phyloP scores from a whole-genome alignment of 1,284 basidiomycete genomes.

The Trichosporon sp. region DNA sequence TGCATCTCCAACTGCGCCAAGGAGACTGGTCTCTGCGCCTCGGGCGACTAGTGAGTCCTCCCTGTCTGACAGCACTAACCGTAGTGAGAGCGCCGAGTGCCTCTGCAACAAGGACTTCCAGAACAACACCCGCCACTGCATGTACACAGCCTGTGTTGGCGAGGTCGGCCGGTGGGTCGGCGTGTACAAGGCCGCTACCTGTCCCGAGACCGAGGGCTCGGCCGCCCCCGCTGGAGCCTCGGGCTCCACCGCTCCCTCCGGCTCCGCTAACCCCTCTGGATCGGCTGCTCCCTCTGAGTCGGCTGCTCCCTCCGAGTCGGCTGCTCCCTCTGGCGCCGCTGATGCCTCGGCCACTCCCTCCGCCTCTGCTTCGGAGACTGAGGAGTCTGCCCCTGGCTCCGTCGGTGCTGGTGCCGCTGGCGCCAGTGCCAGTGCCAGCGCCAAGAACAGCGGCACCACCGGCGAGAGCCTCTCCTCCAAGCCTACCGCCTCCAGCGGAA shows the following conservation, averaged over 20 bases:
- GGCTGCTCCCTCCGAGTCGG: background rate
- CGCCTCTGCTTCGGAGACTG: too few relatives aligned
- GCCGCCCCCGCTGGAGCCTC: background rate
- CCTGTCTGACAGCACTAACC: background rate
- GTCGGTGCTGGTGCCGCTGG: too few relatives aligned
- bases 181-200: background rate
- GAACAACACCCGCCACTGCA: conserved; percentile 16
- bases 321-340: background rate
- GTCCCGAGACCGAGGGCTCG: background rate
- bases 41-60: conserved; percentile 8
- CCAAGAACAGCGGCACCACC: background rate
- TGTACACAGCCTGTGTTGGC: conserved; percentile 19
- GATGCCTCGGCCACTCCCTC: background rate
- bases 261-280: too few relatives aligned
- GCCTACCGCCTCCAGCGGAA: background rate
- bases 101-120: conserved; percentile 20
- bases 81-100: conserved; percentile 17
- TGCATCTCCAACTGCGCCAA: conserved; percentile 22
- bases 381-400: too few relatives aligned
- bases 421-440: background rate
- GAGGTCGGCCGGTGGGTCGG: conserved; percentile 14
- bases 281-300: background rate
- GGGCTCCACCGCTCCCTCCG: background rate
- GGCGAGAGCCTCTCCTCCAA: background rate
- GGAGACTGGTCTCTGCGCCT: conserved; percentile 10